A percentile compares a stretch with the other conserved stretches of the same genome.
phyloP scores from a whole-genome alignment of 1,284 basidiomycete species.

The Coniferiporia sulphurascens region DNA sequence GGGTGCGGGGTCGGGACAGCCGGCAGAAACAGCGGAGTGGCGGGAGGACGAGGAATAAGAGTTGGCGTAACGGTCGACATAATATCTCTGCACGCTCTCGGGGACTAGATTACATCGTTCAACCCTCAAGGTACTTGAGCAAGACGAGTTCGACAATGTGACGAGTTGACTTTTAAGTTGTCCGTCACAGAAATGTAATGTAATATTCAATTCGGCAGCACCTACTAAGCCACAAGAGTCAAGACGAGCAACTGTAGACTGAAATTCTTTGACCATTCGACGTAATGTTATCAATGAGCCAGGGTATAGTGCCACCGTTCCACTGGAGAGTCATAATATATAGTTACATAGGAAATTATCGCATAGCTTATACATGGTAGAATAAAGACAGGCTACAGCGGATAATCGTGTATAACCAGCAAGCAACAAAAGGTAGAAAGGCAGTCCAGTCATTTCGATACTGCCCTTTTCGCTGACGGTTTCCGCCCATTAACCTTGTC shows the following conservation, averaged over 20 bases:
- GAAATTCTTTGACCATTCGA: no score
- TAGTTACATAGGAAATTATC: background rate
- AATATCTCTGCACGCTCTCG: background rate
- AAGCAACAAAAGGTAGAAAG: background rate
- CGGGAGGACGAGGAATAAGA: constrained; percentile 52
- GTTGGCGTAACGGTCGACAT: constrained; percentile 65
- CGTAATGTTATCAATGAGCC: no score
- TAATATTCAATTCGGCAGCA: no score
- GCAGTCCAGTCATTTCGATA: constrained; percentile 6
- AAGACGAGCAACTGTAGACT: no score
- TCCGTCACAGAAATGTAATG: no score
- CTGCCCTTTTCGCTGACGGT: constrained; percentile 2
- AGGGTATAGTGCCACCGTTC: no score
- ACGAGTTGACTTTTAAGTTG: no score
- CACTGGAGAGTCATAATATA: background rate
- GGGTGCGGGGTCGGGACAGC: constrained; percentile 63
- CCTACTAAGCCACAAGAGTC: no score
- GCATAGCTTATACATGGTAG: background rate
- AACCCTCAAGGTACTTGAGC: background rate
- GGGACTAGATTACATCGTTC: no score
- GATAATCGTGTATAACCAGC: background rate
- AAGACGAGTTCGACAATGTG: background rate
- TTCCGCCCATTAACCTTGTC: constrained; percentile 3
- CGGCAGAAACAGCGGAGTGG: constrained; percentile 63
- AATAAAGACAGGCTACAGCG: background rate